phyloP scores from a whole-genome alignment of 176 grass and related monocot species.

The Musa itinerans region DNA sequence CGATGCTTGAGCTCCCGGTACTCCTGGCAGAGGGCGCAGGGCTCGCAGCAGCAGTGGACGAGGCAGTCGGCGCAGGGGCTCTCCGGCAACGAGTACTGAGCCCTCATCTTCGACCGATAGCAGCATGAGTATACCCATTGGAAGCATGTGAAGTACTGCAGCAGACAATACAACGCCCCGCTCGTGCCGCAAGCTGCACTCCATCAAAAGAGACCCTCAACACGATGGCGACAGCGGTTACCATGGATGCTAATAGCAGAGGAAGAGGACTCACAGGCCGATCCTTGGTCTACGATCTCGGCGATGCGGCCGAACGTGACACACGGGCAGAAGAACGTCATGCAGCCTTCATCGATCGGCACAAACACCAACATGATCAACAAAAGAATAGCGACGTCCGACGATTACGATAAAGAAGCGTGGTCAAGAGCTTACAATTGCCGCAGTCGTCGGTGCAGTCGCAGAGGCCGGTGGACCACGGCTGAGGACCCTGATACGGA shows the following conservation, averaged over 20 bases:
- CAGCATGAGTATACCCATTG: slow-evolving; percentile 47
- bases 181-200: slow-evolving; percentile 35
- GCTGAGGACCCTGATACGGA: not conserved
- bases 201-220: not conserved
- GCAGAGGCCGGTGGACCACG: slow-evolving; percentile 49
- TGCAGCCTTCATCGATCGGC: slow-evolving; percentile 24
- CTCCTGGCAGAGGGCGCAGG: slow-evolving; percentile 54
- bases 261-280: slow-evolving; percentile 28
- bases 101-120: slow-evolving; percentile 45
- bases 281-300: slow-evolving; percentile 56
- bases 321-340: slow-evolving; percentile 61
- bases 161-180: slow-evolving; percentile 39
- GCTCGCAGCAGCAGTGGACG: slow-evolving; percentile 58
- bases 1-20: slow-evolving; percentile 53
- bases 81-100: slow-evolving; percentile 29
- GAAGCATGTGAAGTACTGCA: not conserved
- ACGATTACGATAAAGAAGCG: too few species aligned
- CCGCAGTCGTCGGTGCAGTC: slow-evolving; percentile 55
- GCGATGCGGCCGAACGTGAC: slow-evolving; percentile 59
- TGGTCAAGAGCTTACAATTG: slow-evolving; percentile 15
- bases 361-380: not conserved
- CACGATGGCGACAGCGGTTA: not conserved
- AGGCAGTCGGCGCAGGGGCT: slow-evolving; percentile 46
- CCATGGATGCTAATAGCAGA: not conserved
- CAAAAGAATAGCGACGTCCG: not conserved